Evolutionary conservation across 192 early-diverging fungal genomes (phyloP).

Genomic region (Podochytrium sp.): DNA sequence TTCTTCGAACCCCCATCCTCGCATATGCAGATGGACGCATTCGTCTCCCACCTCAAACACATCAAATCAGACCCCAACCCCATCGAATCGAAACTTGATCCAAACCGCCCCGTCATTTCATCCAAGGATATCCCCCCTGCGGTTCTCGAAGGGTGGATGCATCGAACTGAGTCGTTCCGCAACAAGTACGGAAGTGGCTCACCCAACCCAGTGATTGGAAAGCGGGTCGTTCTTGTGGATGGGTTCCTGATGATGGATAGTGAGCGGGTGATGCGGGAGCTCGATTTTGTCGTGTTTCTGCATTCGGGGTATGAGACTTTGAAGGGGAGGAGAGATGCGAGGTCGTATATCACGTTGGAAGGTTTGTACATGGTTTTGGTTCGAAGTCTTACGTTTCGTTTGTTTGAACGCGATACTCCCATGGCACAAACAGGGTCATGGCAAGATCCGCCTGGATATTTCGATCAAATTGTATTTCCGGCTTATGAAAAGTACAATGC

Average conservation of each 20-base stretch:
- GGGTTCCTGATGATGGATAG: constrained; percentile 81
- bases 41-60: not conserved
- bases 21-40: constrained; percentile 26
- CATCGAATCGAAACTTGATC: not conserved
- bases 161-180: not conserved
- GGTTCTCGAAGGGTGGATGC: not conserved
- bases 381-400: no score
- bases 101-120: constrained; percentile 18
- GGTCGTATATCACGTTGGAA: constrained; percentile 79
- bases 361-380: no score
- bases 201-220: not conserved
- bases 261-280: constrained; percentile 38
- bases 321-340: constrained; percentile 64
- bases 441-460: no score
- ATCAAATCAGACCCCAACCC: not conserved
- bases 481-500: no score
- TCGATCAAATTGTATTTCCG: no score
- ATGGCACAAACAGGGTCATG: no score
- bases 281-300: constrained; percentile 62
- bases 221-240: constrained; percentile 60
- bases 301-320: constrained; percentile 64
- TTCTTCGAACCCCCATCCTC: no score
- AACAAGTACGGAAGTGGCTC: not conserved
- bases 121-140: constrained; percentile 1
- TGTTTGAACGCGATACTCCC: no score